Evolutionary conservation across 257 asterid genomes (phyloP).

Genomic region (Penstemon davidsonii): DNA sequence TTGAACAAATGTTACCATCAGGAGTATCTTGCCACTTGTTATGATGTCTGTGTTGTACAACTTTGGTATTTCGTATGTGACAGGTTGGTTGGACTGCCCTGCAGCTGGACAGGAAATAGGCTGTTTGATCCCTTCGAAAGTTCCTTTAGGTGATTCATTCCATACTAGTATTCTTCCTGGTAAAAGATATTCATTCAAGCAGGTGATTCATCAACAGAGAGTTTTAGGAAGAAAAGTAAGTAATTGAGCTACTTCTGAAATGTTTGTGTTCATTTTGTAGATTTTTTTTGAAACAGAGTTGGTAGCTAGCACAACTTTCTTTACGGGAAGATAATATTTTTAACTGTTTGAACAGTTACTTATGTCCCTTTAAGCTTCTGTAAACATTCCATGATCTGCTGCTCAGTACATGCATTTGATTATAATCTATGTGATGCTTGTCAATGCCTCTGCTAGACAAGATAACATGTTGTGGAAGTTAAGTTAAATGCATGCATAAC

Average conservation of each 20-base stretch:
- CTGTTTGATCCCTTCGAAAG: constrained; percentile 87
- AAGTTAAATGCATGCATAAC: too few relatives aligned
- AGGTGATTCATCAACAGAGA: constrained; percentile 84
- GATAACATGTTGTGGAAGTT: neutral
- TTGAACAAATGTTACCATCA: constrained; percentile 10
- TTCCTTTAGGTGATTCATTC: constrained; percentile 85
- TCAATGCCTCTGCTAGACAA: neutral
- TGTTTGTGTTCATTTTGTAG: neutral
- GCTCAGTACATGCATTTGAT: constrained; percentile 1
- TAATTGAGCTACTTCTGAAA: constrained; percentile 7
- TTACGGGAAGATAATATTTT: neutral
- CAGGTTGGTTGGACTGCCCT: constrained; percentile 99
- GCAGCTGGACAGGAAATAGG: constrained; percentile 73
- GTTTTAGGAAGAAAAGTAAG: constrained; percentile 71
- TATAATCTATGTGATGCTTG: constrained; percentile 10
- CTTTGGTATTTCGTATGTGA: constrained; percentile 25
- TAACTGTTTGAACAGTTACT: neutral
- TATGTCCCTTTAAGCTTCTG: neutral
- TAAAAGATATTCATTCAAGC: constrained; percentile 87
- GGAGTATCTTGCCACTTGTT: constrained; percentile 12
- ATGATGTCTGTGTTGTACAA: constrained; percentile 12
- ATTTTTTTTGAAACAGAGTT: constrained; percentile 5
- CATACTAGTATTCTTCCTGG: constrained; percentile 74
- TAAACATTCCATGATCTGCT: neutral
- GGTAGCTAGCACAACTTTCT: neutral